Evolutionary conservation across 441 rosid species (phyloP).

Genomic region (Euphorbia schlechtendalii): DNA sequence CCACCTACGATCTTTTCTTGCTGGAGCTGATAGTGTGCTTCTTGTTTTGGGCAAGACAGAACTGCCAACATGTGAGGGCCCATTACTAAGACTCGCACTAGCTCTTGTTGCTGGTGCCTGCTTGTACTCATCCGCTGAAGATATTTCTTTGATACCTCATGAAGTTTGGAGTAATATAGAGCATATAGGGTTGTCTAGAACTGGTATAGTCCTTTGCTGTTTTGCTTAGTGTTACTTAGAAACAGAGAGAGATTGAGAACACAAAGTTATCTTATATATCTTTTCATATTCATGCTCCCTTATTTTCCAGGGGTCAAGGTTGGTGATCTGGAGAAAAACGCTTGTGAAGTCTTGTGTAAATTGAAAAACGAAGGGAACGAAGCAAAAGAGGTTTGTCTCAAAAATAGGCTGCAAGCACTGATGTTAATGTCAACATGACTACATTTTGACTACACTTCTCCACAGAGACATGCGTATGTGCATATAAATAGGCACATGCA

Average conservation of each 20-base stretch:
- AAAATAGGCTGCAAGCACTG: conserved; percentile 11
- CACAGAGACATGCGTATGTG: not conserved
- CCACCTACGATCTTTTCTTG: conserved; percentile 61
- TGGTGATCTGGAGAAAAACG: conserved; percentile 56
- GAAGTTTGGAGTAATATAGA: conserved; percentile 63
- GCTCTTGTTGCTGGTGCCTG: conserved; percentile 72
- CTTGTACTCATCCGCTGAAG: conserved; percentile 62
- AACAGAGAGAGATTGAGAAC: not conserved
- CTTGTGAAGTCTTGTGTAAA: conserved; percentile 65
- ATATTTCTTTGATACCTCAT: conserved; percentile 61
- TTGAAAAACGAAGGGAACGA: conserved; percentile 61
- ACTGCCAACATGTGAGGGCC: conserved; percentile 56
- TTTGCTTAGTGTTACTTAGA: conserved; percentile 3
- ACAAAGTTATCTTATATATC: conserved; percentile 4
- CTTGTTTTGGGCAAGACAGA: conserved; percentile 45
- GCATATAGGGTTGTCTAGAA: conserved; percentile 44
- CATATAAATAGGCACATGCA: not conserved
- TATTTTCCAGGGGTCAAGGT: conserved; percentile 39
- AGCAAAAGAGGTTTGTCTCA: conserved; percentile 54
- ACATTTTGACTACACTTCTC: not conserved
- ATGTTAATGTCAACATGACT: conserved; percentile 6
- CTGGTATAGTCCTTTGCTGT: conserved; percentile 34
- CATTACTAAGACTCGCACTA: conserved; percentile 54
- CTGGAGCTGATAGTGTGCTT: conserved; percentile 56
- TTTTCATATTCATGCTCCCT: conserved; percentile 5